A percentile compares a stretch with the other conserved stretches of the same genome.
phyloP scores from a whole-genome alignment of 306 rosid genomes.

The Quercus rubra region DNA sequence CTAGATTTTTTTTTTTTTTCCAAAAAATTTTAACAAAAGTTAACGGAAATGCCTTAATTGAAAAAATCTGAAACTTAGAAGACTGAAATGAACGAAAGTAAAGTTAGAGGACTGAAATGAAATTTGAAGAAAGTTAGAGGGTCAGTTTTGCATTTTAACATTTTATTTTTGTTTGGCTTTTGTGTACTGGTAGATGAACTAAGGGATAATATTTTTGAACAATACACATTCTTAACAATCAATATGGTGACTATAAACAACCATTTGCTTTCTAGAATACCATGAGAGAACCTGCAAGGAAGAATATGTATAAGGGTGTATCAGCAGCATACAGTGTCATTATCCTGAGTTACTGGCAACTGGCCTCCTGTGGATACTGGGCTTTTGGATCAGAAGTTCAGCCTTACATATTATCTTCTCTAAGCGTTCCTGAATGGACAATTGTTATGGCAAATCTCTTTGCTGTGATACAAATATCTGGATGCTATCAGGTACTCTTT shows the following conservation, averaged over 20 bases:
- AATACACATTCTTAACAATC: neutral
- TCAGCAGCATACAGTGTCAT: slow-evolving; percentile 65
- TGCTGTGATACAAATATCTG: slow-evolving; percentile 70
- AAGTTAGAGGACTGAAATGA: too few species aligned
- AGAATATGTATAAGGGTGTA: slow-evolving; percentile 62
- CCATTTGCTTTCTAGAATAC: slow-evolving; percentile 47
- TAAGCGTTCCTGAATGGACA: slow-evolving; percentile 65
- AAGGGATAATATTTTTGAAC: neutral
- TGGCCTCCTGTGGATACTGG: slow-evolving; percentile 67
- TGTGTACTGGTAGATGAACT: neutral
- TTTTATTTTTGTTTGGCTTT: neutral
- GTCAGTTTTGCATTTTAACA: too few species aligned
- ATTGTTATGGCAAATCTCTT: slow-evolving; percentile 69
- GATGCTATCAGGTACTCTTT: slow-evolving; percentile 64
- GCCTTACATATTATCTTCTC: slow-evolving; percentile 60
- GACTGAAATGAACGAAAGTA: too few species aligned
- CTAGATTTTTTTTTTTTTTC: too few species aligned
- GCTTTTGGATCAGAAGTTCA: slow-evolving; percentile 75
- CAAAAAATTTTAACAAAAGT: too few species aligned
- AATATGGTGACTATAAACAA: neutral
- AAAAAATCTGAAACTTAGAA: too few species aligned
- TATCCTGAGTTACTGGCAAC: slow-evolving; percentile 58
- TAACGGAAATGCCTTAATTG: too few species aligned
- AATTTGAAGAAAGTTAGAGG: too few species aligned
- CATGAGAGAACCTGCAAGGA: slow-evolving; percentile 62